phyloP scores from a whole-genome alignment of 805 yeast genomes.

The Wickerhamomyces alni region DNA sequence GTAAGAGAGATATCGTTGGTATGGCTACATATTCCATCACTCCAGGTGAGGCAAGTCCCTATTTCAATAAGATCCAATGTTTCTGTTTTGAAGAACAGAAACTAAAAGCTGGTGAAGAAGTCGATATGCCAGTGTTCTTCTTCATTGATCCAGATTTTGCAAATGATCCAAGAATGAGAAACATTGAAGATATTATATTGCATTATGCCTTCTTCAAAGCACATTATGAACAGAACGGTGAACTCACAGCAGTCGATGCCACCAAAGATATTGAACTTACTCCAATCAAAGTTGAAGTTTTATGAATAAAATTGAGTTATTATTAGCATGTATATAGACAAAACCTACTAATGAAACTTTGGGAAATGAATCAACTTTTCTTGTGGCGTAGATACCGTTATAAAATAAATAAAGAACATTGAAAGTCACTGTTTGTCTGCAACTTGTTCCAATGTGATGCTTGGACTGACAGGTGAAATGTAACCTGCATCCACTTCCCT shows the following conservation, averaged over 20 bases:
- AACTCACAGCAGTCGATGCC: constrained; percentile 25
- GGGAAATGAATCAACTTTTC: no score
- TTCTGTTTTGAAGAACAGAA: constrained; percentile 97
- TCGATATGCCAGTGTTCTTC: constrained; percentile 98
- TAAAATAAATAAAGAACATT: no score
- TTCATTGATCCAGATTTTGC: constrained; percentile 95
- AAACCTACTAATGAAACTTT: no score
- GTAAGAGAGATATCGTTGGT: constrained; percentile 89
- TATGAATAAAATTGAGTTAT: not conserved
- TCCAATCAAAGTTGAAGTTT: constrained; percentile 14
- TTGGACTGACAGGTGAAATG: constrained; percentile 15
- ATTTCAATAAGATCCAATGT: constrained; percentile 95
- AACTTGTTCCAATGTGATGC: constrained; percentile 13
- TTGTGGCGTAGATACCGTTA: no score
- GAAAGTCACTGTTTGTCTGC: not conserved
- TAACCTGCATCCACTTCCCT: not conserved
- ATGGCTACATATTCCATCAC: constrained; percentile 98
- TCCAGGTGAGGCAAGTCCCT: constrained; percentile 94
- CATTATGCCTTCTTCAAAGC: constrained; percentile 87
- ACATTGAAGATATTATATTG: constrained; percentile 81
- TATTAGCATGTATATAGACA: not conserved
- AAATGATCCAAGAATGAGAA: constrained; percentile 86
- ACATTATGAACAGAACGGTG: constrained; percentile 36
- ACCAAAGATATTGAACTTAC: constrained; percentile 19
- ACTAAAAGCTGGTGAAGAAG: constrained; percentile 91